Conservation (phyloP, 257 asterid species). For the Nicotiana tabacum region DNA sequence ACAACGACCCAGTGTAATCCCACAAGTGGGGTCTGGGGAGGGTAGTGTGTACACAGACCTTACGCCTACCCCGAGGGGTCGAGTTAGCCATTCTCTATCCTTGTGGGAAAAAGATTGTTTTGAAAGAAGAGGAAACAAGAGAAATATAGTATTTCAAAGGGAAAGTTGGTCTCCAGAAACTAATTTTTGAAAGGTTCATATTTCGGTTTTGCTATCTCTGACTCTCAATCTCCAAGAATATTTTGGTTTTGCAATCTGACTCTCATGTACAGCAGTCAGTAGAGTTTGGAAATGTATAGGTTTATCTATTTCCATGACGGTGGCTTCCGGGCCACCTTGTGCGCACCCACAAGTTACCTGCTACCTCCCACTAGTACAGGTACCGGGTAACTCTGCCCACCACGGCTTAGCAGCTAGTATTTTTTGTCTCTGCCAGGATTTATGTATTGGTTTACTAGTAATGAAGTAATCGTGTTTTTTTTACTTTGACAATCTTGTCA, state of each 20-base stretch:
- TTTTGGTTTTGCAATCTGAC: background rate
- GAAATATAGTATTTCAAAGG: background rate
- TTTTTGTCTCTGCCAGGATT: background rate
- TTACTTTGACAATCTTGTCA: slow-evolving; percentile 3
- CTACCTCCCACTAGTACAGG: background rate
- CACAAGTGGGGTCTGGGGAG: too few species aligned
- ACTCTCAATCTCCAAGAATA: background rate
- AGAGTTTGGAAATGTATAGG: background rate
- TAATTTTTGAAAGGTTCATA: background rate
- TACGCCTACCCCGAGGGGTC: too few species aligned
- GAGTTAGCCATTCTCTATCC: background rate
- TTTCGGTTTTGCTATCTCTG: background rate
- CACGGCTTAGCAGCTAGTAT: background rate
- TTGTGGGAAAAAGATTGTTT: background rate
- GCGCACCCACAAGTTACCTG: background rate
- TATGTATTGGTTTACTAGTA: background rate
- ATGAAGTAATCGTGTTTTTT: background rate
- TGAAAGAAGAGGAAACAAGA: background rate
- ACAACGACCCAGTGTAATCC: too few species aligned
- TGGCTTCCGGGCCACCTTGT: background rate
- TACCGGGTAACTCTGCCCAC: background rate
- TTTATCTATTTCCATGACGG: background rate
- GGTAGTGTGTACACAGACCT: too few species aligned
- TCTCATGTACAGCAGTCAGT: background rate
- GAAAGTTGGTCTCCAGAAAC: background rate